phyloP scores from a whole-genome alignment of 305 asterid species.

The Solanum hybrid region DNA sequence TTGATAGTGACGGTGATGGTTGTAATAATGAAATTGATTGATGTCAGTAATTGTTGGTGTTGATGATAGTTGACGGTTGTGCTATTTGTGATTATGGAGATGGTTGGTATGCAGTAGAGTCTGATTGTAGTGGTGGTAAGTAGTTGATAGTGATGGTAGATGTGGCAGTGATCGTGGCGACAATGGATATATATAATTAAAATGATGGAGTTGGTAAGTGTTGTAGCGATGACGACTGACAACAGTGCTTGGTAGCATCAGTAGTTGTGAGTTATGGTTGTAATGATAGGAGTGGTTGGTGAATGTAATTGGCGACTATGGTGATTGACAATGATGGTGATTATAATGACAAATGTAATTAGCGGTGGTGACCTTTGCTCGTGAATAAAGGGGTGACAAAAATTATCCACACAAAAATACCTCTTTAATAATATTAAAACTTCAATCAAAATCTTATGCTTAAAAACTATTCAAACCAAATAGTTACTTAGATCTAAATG shows the following conservation, averaged over 20 bases:
- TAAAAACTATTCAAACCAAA: neutral
- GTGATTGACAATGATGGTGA: accelerated
- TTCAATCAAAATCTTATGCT: neutral
- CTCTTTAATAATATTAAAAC: too few species aligned
- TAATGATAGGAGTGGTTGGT: accelerated
- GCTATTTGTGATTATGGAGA: neutral
- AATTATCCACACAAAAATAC: neutral
- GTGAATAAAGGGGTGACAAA: neutral
- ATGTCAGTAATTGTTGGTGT: neutral
- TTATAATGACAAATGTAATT: neutral
- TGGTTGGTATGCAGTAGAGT: neutral
- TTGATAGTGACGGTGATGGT: neutral
- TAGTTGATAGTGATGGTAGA: neutral
- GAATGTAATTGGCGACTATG: accelerated
- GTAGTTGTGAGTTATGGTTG: neutral
- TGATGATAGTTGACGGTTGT: neutral
- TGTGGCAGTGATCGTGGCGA: too few species aligned
- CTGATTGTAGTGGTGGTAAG: neutral
- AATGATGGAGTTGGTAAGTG: too few species aligned
- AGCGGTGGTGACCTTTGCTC: neutral
- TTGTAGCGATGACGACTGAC: neutral
- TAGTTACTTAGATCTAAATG: accelerated
- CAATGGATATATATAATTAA: too few species aligned
- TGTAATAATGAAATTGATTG: neutral
- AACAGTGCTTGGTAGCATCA: accelerated